These are phyloP conservation scores for Aspergillus neotritici DNA, from an alignment of 2,329 filamentous ascomycete genomes.

Conservation along the genomic window DNA sequence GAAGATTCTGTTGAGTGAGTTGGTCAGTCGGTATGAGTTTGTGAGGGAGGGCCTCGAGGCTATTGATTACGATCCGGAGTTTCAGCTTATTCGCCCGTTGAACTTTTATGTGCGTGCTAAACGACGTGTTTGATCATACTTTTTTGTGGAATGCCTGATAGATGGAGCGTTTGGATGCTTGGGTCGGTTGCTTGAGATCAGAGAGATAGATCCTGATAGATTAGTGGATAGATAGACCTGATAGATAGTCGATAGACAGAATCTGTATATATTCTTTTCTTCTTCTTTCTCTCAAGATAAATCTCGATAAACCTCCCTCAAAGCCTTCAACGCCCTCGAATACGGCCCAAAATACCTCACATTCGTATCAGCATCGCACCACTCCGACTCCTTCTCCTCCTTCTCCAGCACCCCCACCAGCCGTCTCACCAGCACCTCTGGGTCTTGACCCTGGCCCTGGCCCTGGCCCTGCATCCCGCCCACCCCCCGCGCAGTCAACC, in stretches of 20 bases:
- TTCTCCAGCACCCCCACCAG: conserved; percentile 13
- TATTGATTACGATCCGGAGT: conserved; percentile 18
- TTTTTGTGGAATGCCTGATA: no score
- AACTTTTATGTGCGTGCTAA: conserved; percentile 18
- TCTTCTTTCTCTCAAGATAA: not conserved
- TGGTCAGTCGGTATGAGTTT: conserved; percentile 55
- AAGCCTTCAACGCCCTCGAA: conserved; percentile 13
- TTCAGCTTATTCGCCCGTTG: conserved; percentile 14
- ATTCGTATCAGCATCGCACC: conserved; percentile 17
- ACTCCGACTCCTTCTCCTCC: conserved; percentile 14
- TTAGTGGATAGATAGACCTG: no score
- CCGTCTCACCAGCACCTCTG: conserved; percentile 3
- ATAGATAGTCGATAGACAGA: not conserved
- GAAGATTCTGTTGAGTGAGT: conserved; percentile 50
- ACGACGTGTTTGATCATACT: conserved; percentile 31
- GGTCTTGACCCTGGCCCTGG: not conserved
- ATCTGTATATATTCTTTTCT: not conserved
- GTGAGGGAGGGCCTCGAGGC: conserved; percentile 42
- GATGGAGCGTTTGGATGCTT: no score
- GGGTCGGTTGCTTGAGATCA: no score
- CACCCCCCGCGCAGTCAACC: not conserved
- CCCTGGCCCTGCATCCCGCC: not conserved
- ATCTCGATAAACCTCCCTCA: conserved; percentile 8
- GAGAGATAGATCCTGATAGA: no score
- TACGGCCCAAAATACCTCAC: conserved; percentile 18